Evolutionary conservation across 1,284 basidiomycete genomes (phyloP), one percentile per base, ranked within the genome.

Genomic region (Fomitopsis betulina): DNA sequence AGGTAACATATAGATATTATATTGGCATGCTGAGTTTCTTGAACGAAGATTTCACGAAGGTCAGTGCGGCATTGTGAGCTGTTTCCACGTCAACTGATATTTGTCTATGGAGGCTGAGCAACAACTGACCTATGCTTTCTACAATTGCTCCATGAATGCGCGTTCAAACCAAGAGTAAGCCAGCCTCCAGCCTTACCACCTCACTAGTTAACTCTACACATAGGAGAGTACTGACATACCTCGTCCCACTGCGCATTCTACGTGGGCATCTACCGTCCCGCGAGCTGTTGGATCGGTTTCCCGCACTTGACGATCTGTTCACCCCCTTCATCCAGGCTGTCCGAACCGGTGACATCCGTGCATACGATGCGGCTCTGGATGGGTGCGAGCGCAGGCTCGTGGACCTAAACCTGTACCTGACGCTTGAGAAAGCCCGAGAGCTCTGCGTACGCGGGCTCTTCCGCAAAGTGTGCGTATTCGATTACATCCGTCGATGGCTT

Each of bases 1-100:
- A 91, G 87, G 91, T 96, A 45, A 94, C 94, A 19, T 96, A 91
- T 75, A 81, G 86, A 62, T 99, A 96, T 77, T 98, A 98, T 70
- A 75, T 96, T 51, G 96, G 96, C 58, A 93, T 98, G 82, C 80
- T 98, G 57, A 90, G 87, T 65, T 98, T 99, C 73, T 73, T 98
- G 58, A 93, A 92, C 65, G 96, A 98, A 70, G 91, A 96, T 55
- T 96, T 94, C 68, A 79, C 78, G 45, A 93, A 93, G 76, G 89
- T 88, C 55, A 25, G 73, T 55, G 8, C 15, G 1, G 10, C 1
- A 7, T 21, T 13, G 45, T 17, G 27, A 12, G 13, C 21, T 9
- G 17, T 6, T 15, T 6, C 56, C 47, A 30, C 13, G 32, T 19
- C 52, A 54, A 19, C 53, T 27, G 2, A 38, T 17, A 27, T n/a